Evolutionary conservation across 805 yeast genomes (phyloP).

Genomic region (Spathaspora hagerdaliae): DNA sequence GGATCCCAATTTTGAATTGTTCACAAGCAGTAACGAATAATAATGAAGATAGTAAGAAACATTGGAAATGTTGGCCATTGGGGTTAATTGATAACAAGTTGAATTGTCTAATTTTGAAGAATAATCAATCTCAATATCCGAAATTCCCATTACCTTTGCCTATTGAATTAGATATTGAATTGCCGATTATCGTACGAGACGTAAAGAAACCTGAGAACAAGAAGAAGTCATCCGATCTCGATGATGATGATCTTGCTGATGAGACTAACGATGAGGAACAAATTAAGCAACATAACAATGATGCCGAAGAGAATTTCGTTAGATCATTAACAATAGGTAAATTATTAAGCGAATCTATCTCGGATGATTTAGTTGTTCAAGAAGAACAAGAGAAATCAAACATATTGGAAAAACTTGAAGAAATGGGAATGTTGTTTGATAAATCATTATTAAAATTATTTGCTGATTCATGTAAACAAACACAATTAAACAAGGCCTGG

Average conservation of each 20-base stretch:
- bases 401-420: constrained; percentile 47
- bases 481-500: constrained; percentile 60
- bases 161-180: constrained; percentile 63
- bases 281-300: constrained; percentile 13
- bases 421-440: constrained; percentile 59
- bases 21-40: constrained; percentile 38
- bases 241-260: constrained; percentile 14
- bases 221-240: constrained; percentile 9
- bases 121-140: constrained; percentile 52
- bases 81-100: constrained; percentile 70
- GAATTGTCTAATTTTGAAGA: constrained; percentile 72
- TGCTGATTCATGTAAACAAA: constrained; percentile 68
- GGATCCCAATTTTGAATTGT: constrained; percentile 82
- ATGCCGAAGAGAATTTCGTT: constrained; percentile 63
- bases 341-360: constrained; percentile 51
- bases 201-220: constrained; percentile 18
- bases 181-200: constrained; percentile 52
- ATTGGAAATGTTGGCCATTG: constrained; percentile 82
- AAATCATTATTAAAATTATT: constrained; percentile 73
- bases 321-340: constrained; percentile 60
- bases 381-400: constrained; percentile 31
- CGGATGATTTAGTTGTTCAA: constrained; percentile 16
- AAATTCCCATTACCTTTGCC: constrained; percentile 83
- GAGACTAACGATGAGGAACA: constrained; percentile 9
- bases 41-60: constrained; percentile 32